Conservation (phyloP, 345 rosid species). For the Ceriops zippeliana region DNA sequence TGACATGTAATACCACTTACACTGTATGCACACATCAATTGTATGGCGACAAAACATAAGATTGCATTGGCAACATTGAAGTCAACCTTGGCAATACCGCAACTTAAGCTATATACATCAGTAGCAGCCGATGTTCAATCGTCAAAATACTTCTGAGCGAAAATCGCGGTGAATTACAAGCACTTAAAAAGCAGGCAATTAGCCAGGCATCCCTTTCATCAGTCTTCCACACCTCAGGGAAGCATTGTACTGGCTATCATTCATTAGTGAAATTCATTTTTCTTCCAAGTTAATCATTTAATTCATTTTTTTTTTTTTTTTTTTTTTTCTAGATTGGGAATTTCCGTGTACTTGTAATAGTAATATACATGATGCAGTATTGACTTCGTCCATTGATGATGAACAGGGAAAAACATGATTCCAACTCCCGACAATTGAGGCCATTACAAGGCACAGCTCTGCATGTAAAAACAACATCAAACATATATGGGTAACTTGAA, state of each 20-base stretch:
- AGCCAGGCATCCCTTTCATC: neutral
- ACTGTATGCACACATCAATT: too few relatives aligned
- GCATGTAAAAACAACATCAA: conserved; percentile 1
- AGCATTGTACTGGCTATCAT: conserved; percentile 7
- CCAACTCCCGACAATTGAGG: conserved; percentile 3
- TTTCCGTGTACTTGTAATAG: neutral
- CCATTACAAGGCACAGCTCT: conserved; percentile 10
- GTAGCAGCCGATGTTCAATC: neutral
- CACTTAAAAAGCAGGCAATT: neutral
- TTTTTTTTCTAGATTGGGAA: neutral
- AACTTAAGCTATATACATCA: neutral
- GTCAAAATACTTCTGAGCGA: neutral
- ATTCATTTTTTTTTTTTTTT: neutral
- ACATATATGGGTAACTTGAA: neutral
- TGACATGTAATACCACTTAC: too few relatives aligned
- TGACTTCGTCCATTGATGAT: neutral
- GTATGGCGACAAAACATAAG: neutral
- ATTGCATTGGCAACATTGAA: neutral
- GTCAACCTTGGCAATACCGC: neutral
- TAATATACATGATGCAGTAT: conserved; percentile 8
- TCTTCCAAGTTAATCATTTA: neutral
- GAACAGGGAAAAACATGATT: neutral
- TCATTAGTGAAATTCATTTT: conserved; percentile 4
- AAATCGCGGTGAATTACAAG: conserved; percentile 1
- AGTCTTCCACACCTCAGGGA: conserved; percentile 1